Percentiles rank a stretch among this genome's conserved stretches.
Conservation (phyloP, 805 yeast genomes). For the Spathaspora arborariae region DNA sequence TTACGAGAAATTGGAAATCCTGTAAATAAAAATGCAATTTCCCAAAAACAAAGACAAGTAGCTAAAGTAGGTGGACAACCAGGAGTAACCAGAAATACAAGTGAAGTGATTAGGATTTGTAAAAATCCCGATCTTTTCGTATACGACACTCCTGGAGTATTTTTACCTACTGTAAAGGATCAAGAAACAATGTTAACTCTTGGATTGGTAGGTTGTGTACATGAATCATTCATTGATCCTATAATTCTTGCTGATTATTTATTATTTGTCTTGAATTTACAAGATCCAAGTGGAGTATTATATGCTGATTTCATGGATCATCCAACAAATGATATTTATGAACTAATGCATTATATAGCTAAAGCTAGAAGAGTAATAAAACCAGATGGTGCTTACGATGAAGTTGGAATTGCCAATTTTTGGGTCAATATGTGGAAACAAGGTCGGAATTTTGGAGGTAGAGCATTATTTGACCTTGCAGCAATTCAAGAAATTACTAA, state of each 20-base stretch:
- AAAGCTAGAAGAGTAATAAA: constrained; percentile 32
- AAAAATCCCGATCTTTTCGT: constrained; percentile 61
- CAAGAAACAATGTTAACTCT: constrained; percentile 71
- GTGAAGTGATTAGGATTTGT: constrained; percentile 66
- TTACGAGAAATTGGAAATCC: constrained; percentile 47
- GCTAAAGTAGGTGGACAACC: constrained; percentile 86
- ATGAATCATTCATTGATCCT: constrained; percentile 69
- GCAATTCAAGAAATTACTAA: constrained; percentile 29
- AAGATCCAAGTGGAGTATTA: constrained; percentile 42
- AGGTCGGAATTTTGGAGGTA: constrained; percentile 39
- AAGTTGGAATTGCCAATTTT: constrained; percentile 57
- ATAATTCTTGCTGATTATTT: constrained; percentile 83
- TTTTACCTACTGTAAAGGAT: constrained; percentile 67
- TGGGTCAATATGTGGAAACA: constrained; percentile 62
- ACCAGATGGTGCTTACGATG: constrained; percentile 41
- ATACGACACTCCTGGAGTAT: constrained; percentile 92
- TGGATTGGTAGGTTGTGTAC: constrained; percentile 72
- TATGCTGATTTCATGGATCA: constrained; percentile 45
- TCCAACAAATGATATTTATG: constrained; percentile 73
- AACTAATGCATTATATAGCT: constrained; percentile 49
- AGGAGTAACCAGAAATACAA: constrained; percentile 80
- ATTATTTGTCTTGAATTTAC: constrained; percentile 67
- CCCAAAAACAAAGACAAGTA: constrained; percentile 51
- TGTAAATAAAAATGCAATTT: constrained; percentile 21
- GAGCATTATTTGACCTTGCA: constrained; percentile 33